Evolutionary conservation across 1,284 basidiomycete genomes (phyloP).

Genomic region (Gymnopus androsaceus): DNA sequence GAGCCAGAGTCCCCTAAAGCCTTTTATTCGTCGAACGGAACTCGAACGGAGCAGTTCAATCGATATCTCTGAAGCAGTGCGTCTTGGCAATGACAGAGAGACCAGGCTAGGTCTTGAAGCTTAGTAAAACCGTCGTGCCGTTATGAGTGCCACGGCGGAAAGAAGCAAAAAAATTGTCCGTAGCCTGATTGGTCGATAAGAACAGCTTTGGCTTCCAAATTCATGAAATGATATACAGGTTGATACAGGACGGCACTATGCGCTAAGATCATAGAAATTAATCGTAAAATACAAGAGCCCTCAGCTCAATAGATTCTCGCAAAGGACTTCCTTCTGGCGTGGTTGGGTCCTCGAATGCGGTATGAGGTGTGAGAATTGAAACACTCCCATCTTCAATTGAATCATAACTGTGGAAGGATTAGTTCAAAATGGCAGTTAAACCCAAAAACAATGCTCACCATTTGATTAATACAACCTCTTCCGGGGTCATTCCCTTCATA

Average conservation of each 20-base stretch:
- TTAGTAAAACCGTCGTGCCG: too few species aligned
- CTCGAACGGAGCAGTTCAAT: too few species aligned
- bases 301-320: slow-evolving; percentile 53
- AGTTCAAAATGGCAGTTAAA: slow-evolving; percentile 1
- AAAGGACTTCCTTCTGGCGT: slow-evolving; percentile 45
- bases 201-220: too few species aligned
- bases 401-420: slow-evolving; percentile 29
- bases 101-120: too few species aligned
- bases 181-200: too few species aligned
- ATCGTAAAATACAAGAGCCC: slow-evolving; percentile 50
- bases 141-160: too few species aligned
- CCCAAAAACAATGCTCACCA: slow-evolving; percentile 36
- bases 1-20: too few species aligned
- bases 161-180: too few species aligned
- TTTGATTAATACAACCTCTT: slow-evolving; percentile 52
- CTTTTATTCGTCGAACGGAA: too few species aligned
- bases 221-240: not conserved
- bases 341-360: slow-evolving; percentile 40
- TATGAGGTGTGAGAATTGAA: slow-evolving; percentile 45
- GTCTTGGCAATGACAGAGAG: too few species aligned
- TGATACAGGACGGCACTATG: not conserved
- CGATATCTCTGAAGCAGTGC: too few species aligned
- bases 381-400: slow-evolving; percentile 38
- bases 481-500: slow-evolving; percentile 41
- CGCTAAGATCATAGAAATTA: not conserved